phyloP scores from a whole-genome alignment of 169 alveolate species.

The Plasmodium cynomolgi region DNA sequence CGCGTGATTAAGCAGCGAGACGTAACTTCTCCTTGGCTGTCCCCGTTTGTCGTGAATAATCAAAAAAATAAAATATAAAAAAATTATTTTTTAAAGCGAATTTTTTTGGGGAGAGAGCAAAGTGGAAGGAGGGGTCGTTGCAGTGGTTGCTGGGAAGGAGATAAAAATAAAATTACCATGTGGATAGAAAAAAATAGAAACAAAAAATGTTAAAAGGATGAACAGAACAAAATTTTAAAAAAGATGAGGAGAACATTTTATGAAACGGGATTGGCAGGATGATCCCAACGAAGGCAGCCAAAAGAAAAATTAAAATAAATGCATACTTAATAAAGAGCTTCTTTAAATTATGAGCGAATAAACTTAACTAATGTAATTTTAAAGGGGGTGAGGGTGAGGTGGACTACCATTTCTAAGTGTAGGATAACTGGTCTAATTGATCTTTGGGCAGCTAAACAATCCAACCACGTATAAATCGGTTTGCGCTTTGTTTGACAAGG shows the following conservation, averaged over 20 bases:
- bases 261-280: neutral
- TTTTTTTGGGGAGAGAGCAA: neutral
- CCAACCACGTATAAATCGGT: neutral
- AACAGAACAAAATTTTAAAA: neutral
- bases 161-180: neutral
- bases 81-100: neutral
- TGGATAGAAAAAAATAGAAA: neutral
- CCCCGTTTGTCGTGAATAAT: neutral
- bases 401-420: neutral
- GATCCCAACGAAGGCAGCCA: neutral
- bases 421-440: neutral
- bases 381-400: neutral
- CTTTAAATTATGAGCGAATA: neutral
- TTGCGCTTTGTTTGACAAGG: neutral
- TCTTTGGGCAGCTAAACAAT: neutral
- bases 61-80: no score
- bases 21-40: neutral
- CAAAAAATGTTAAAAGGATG: neutral
- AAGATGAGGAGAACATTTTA: neutral
- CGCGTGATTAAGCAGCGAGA: neutral
- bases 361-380: neutral
- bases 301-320: neutral
- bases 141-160: neutral
- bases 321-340: neutral
- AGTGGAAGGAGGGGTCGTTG: neutral